These are phyloP conservation scores for Schizothecium vesticola DNA, from an alignment of 495 filamentous ascomycete species.

Conservation along the genomic window DNA sequence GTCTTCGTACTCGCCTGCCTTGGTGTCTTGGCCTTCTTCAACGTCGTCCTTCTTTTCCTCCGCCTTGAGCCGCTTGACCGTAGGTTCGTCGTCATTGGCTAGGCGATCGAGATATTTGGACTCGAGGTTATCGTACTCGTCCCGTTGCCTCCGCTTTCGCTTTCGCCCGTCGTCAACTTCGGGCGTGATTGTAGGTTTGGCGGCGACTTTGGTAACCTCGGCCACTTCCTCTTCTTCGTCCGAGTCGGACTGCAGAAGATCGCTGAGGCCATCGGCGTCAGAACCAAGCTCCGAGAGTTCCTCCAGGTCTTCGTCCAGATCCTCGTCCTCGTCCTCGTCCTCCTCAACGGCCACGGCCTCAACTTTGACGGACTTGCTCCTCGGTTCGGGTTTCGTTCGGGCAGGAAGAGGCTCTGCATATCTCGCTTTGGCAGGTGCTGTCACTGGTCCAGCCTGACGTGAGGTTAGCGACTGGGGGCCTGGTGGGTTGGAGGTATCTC, in stretches of 20 bases:
- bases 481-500: conserved; percentile 41
- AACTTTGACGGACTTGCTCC: conserved; percentile 5
- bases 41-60: conserved; percentile 23
- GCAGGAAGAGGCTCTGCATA: conserved; percentile 37
- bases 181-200: conserved; percentile 15
- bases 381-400: neutral
- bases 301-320: conserved; percentile 20
- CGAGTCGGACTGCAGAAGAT: conserved; percentile 16
- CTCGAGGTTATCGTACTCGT: conserved; percentile 72
- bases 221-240: conserved; percentile 30
- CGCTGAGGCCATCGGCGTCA: conserved; percentile 27
- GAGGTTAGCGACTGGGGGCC: conserved; percentile 15
- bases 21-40: conserved; percentile 14
- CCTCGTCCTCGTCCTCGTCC: conserved; percentile 22
- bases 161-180: conserved; percentile 38
- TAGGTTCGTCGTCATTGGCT: conserved; percentile 45
- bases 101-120: conserved; percentile 73
- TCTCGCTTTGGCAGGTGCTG: conserved; percentile 48
- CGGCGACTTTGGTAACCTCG: conserved; percentile 27
- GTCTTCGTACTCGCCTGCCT: conserved; percentile 16
- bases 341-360: conserved; percentile 26
- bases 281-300: conserved; percentile 26
- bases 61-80: conserved; percentile 43
- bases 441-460: conserved; percentile 61
- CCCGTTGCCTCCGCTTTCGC: conserved; percentile 72